Conservation (phyloP, 192 early-diverging fungal genomes). For the Rhizoclosmatium sp. region DNA sequence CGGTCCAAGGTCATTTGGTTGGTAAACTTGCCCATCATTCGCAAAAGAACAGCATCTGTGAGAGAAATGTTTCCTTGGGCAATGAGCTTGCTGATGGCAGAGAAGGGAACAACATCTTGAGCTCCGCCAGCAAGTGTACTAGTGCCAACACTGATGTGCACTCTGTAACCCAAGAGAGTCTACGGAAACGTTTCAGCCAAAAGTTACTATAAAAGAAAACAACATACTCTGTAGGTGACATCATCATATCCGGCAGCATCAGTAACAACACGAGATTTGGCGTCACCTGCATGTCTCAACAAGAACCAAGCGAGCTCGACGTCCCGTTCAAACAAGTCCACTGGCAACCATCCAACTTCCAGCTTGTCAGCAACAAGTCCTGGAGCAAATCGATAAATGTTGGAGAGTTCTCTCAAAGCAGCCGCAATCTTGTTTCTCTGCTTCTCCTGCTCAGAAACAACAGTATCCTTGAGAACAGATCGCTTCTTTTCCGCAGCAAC, state of each 20-base stretch:
- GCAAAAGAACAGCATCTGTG: conserved; percentile 25
- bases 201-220: neutral
- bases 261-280: neutral
- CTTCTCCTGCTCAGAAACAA: conserved; percentile 25
- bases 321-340: conserved; percentile 40
- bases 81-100: conserved; percentile 27
- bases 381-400: conserved; percentile 40
- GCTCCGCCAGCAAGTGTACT: conserved; percentile 7
- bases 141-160: conserved; percentile 9
- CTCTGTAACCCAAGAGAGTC: conserved; percentile 38
- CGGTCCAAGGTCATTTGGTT: conserved; percentile 24
- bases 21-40: conserved; percentile 18
- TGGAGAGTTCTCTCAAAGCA: conserved; percentile 35
- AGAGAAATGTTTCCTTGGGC: conserved; percentile 22
- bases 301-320: conserved; percentile 43
- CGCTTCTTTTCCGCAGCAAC: conserved; percentile 1
- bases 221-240: conserved; percentile 19
- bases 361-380: conserved; percentile 23
- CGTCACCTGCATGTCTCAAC: conserved; percentile 38
- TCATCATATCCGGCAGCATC: conserved; percentile 26
- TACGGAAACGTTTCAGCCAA: neutral
- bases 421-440: conserved; percentile 35
- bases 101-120: conserved; percentile 23
- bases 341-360: conserved; percentile 31
- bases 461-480: neutral